Base-by-base conservation (phyloP, 2,329 filamentous ascomycete genomes). In the Venturia effusa region DNA sequence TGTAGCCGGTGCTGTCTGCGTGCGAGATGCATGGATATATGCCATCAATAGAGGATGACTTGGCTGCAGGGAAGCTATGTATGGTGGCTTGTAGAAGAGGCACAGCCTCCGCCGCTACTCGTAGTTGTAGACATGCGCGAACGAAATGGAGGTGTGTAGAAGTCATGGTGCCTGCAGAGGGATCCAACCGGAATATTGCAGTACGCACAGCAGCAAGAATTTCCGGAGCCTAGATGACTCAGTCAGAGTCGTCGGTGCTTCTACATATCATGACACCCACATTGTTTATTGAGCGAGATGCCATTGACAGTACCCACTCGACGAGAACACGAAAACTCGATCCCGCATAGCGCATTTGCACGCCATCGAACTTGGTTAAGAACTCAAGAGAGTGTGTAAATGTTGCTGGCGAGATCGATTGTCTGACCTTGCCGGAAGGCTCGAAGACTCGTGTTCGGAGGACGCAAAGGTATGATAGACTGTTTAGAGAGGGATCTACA, bases 101-200 rank as follows among this genome's bases (percentile, higher is more conserved):
- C 5, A 88, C 75, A 1, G 82, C 84, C 30, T 81, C 79, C 17
- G 79, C 77, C 64, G 84, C 82, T 45, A 75, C 75, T 67, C 82
- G 75, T 39, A 81, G 79, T 62, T 82, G 77, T 60, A 83, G 69
- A 55, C 88, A 87, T 13, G 86, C 72, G 51, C 79, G 82, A 37
- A 82, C 78, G 39, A 90, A 77, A 17, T 75, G 70, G 43, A 87
- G 72, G 68, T 91, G 88, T 34, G 79, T 79, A 4, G 81, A 81
- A 4, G 88, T 91, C 68, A 91, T 84, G 61, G 88, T 83, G 61
- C 82, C 82, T 34, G 82, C 84, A 15, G 81, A 81, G 1, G 88
- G 86, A 67, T 92, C 88, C 64, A 92, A 77, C 63, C 82, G 82
- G 15, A 86, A 75, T 67, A 92, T 80, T 3, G 85, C 86, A 69